These are phyloP conservation scores for Ophiostoma perfectum DNA, from an alignment of 2,329 filamentous ascomycete genomes.

Conservation along the genomic window DNA sequence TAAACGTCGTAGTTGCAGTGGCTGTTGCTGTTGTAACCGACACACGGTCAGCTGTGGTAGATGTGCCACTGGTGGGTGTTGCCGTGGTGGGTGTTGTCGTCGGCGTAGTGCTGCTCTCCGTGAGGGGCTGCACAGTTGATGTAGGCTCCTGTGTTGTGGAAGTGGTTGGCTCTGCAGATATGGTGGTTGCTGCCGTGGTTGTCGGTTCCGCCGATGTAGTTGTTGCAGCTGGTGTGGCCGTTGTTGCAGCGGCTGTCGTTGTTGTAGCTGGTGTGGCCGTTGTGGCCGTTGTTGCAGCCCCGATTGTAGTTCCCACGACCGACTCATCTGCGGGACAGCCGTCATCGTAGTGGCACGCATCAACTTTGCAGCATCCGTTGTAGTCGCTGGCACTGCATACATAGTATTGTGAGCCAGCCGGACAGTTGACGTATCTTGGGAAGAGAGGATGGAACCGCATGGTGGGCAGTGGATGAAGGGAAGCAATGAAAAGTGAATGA, in stretches of 20 bases:
- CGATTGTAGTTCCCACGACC: not conserved
- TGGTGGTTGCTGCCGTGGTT: not conserved
- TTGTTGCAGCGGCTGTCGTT: not conserved
- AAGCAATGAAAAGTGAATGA: too few relatives aligned
- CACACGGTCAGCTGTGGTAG: not conserved
- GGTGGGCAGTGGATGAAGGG: not conserved
- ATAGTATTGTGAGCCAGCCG: conserved; percentile 35
- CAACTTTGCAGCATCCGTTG: conserved; percentile 42
- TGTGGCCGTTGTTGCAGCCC: not conserved
- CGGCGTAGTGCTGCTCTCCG: conserved; percentile 26
- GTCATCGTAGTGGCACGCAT: conserved; percentile 37
- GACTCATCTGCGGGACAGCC: conserved; percentile 31
- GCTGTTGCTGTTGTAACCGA: conserved; percentile 11
- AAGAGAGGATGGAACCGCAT: conserved; percentile 20
- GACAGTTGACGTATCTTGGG: conserved; percentile 29
- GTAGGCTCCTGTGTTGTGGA: not conserved
- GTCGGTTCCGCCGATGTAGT: not conserved
- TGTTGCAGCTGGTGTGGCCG: not conserved
- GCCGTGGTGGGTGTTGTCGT: conserved; percentile 20
- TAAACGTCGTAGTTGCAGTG: not conserved
- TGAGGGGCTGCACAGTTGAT: not conserved
- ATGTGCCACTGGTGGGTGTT: not conserved
- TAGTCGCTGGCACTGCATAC: conserved; percentile 37
- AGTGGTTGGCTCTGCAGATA: not conserved
- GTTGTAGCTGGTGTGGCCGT: not conserved